Evolutionary conservation across 331 rosid species (phyloP).

Genomic region (Malus hybrid): DNA sequence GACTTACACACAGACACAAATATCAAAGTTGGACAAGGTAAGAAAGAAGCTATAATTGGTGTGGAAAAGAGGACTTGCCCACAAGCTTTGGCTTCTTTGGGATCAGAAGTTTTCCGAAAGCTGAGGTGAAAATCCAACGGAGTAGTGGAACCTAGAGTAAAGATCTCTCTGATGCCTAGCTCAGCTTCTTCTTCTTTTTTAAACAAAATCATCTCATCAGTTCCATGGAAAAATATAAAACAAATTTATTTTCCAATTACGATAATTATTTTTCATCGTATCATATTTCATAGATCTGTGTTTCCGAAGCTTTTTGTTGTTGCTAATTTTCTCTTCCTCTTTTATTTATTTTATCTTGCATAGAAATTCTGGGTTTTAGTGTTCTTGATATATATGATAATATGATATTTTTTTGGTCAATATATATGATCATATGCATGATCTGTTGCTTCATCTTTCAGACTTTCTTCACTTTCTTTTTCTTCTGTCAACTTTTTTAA

Average conservation of each 20-base stretch:
- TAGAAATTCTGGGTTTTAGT: neutral
- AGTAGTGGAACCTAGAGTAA: conserved; percentile 10
- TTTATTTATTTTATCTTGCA: neutral
- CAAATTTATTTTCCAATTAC: neutral
- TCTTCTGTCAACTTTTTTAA: neutral
- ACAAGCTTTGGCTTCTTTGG: conserved; percentile 49
- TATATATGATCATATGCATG: neutral
- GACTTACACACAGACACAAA: neutral
- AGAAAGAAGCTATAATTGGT: conserved; percentile 47
- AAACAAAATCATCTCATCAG: no score
- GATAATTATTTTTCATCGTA: neutral
- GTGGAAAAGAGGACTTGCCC: conserved; percentile 27
- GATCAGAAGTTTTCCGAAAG: conserved; percentile 52
- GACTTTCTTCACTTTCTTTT: conserved; percentile 3
- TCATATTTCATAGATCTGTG: neutral
- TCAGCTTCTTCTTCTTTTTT: no score
- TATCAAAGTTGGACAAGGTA: conserved; percentile 28
- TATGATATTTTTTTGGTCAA: no score
- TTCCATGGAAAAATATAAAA: neutral
- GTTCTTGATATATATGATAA: neutral
- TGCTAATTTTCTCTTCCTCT: neutral
- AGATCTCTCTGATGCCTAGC: conserved; percentile 26
- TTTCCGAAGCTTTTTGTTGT: neutral
- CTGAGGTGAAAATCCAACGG: conserved; percentile 38
- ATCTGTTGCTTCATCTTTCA: conserved; percentile 9